Evolutionary conservation across 768 basidiomycete genomes (phyloP).

Genomic region (Psilocybe subaeruginosa): DNA sequence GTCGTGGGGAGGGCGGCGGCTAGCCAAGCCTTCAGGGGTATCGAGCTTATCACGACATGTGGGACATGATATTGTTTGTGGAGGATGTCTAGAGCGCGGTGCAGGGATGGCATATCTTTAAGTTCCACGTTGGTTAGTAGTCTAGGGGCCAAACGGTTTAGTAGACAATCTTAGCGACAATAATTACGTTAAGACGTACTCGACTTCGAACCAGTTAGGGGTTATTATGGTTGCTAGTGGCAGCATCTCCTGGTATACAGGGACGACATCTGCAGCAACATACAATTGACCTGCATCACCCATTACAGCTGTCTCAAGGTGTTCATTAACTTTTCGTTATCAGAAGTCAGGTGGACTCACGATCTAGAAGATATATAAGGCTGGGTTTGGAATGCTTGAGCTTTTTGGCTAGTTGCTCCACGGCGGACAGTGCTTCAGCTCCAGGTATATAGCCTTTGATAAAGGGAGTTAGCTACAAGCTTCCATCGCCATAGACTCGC

Average conservation of each 20-base stretch:
- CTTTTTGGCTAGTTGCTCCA: constrained; percentile 63
- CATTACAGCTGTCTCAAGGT: constrained; percentile 73
- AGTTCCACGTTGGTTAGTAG: constrained; percentile 75
- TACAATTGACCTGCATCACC: constrained; percentile 92
- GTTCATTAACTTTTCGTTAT: neutral
- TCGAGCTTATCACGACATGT: constrained; percentile 91
- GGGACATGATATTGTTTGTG: constrained; percentile 80
- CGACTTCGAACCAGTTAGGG: constrained; percentile 98
- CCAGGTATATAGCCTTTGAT: constrained; percentile 82
- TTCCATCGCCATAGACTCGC: neutral
- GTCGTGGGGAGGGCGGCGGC: constrained; percentile 49
- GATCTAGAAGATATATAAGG: constrained; percentile 89
- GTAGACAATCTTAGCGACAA: neutral
- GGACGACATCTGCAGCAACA: constrained; percentile 84
- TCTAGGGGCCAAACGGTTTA: constrained; percentile 40
- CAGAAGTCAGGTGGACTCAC: constrained; percentile 48
- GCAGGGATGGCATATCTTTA: constrained; percentile 66
- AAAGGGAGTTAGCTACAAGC: neutral
- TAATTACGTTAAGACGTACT: constrained; percentile 54
- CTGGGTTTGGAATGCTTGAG: constrained; percentile 60
- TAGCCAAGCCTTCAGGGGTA: constrained; percentile 72
- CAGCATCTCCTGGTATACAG: constrained; percentile 81
- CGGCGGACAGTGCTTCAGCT: constrained; percentile 72
- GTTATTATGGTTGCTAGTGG: constrained; percentile 92
- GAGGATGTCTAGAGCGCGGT: constrained; percentile 67